Evolutionary conservation across 352 stramenopile species (phyloP), one percentile per base, ranked within the genome.

Genomic region (Phytophthora nicotianae): DNA sequence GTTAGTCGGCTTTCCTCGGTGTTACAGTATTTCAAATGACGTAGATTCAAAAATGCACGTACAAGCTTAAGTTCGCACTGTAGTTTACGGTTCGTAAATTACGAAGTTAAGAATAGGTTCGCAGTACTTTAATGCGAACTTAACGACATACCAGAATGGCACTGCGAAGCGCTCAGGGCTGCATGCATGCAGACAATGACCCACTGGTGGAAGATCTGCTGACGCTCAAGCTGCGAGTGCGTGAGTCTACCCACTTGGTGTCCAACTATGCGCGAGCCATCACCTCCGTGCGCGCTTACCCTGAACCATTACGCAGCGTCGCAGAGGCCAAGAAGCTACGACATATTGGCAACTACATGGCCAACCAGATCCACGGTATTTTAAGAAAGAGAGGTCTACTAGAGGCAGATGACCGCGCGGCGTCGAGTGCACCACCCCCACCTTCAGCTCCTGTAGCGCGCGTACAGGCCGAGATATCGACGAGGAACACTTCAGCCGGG

Each of bases 281-380:
- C 49, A 49, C 69, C 26, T 91, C 82, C 41, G 62, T 95, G n/a
- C 86, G 86, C 48, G 62, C 76, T 40, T 70, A 89, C 49, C 43
- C 58, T 0, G 58, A 71, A 49, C 54, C 58, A 10, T 70, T 95
- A 29, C 69, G 66, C 21, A 83, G 70, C 38, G 85, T 66, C 5
- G 53, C 56, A 2, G 70, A 93, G 51, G 87, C 87, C 59, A 91
- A 89, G 59, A 60, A 77, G 57, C 69, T 95, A 32, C 65, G 69
- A 37, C 77, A 90, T 59, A 83, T 95, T 17, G 87, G 87, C 68
- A 95, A 93, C 64, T 95, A 92, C 71, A 77, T 95, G 56, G 83
- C 83, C 45, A 92, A 92, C 67, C 82, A 94, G 63, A 92, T 95
- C 53, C 80, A 94, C 46, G 64, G 77, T 14, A 88, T 94, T 38